Base-by-base conservation (phyloP, 2,329 filamentous ascomycete species). In the Metarhizium album region DNA sequence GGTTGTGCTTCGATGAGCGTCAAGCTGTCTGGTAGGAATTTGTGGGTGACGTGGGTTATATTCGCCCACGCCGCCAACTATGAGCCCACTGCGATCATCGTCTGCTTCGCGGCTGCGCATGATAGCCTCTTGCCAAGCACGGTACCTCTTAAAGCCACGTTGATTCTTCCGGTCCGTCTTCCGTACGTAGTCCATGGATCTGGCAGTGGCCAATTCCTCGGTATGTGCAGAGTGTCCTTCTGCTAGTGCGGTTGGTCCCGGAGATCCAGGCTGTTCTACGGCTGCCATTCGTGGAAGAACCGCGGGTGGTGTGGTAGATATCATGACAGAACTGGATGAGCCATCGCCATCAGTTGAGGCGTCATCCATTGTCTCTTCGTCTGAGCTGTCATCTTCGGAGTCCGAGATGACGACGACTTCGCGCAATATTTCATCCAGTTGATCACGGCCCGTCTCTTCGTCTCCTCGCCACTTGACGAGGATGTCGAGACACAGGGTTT, bases 391-490 rank as follows among this genome's bases (percentile, higher is more conserved):
- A 40, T 70, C 74, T 59, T 80, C 77, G 4, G 74, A 74, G 57
- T 81, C 78, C n/a, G 79, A 80, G 43, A 85, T 82, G 58, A 84
- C 76, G 49, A 84, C 78, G 11, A 84, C 79, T 63, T 85, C 82
- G 47, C 79, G 74, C 33, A 84, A 69, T 52, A 84, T 83, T 60
- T 84, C 80, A 52, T 84, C 81, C 16, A 84, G 72, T 62, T 84
- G 79, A 58, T 85, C 81, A 46, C 81, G 77, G 24, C 82, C 82
- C 18, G 76, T 84, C 62, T 85, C 82, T 63, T 85, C 82, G 58
- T 85, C 82, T 50, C 82, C 82, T 68, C 82, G 80, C 82, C 82
- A 85, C 76, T 84, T 84, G 71, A 84, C 76, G 63, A 85, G 76
- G 49, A 80, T 71, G 57, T 84, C 81, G 45, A 84, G 69, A 55